A percentile compares a stretch with the other conserved stretches of the same genome.
Evolutionary conservation across 2,329 filamentous ascomycete genomes (phyloP).

Genomic region (Ceratocystis cacaofunesta): DNA sequence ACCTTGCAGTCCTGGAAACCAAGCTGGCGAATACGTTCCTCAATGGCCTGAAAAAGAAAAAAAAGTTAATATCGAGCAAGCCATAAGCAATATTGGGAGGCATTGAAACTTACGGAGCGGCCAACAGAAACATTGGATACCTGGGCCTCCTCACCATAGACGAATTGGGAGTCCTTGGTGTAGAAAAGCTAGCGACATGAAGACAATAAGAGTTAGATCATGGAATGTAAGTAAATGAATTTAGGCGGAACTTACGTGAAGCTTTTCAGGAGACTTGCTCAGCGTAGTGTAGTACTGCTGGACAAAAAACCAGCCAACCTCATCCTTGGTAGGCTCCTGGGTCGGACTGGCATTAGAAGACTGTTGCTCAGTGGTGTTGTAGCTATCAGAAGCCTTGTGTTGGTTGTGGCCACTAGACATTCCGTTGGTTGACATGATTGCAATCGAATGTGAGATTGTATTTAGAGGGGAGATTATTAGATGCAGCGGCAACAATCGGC

Average conservation of each 20-base stretch:
- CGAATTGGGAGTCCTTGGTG: slow-evolving; percentile 87
- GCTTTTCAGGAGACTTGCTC: slow-evolving; percentile 84
- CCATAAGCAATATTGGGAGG: not conserved
- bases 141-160: slow-evolving; percentile 82
- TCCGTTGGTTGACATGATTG: slow-evolving; percentile 42
- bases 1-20: slow-evolving; percentile 98
- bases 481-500: slow-evolving; percentile 1
- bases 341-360: slow-evolving; percentile 24
- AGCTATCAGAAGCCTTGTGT: slow-evolving; percentile 23
- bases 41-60: slow-evolving; percentile 53
- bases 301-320: slow-evolving; percentile 98
- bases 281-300: slow-evolving; percentile 98
- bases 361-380: slow-evolving; percentile 23
- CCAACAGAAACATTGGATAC: slow-evolving; percentile 75
- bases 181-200: slow-evolving; percentile 58
- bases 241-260: slow-evolving; percentile 46
- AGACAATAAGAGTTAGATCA: not conserved
- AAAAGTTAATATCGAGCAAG: slow-evolving; percentile 16
- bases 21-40: slow-evolving; percentile 82
- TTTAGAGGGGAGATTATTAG: not conserved
- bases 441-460: slow-evolving; percentile 7
- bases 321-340: slow-evolving; percentile 55
- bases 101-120: slow-evolving; percentile 46
- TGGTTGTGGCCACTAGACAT: slow-evolving; percentile 34
- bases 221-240: not conserved